phyloP scores from a whole-genome alignment of 257 asterid genomes.

The Thymus quinquecostatus region DNA sequence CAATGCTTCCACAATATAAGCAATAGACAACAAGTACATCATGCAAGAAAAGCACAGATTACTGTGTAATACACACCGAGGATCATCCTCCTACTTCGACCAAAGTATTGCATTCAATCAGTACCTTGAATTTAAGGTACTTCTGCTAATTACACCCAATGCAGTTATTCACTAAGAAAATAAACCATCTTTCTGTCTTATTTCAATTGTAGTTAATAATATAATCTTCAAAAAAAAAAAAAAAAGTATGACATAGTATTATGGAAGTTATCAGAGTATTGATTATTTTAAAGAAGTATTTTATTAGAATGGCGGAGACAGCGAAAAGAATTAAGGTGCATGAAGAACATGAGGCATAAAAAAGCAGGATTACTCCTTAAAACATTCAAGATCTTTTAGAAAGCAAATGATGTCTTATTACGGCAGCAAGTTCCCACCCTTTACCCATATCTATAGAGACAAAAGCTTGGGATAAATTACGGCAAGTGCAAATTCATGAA shows the following conservation, averaged over 20 bases:
- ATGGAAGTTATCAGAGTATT: not conserved
- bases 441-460: not conserved
- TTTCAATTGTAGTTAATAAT: constrained; percentile 13
- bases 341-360: constrained; percentile 8
- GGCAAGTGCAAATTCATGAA: constrained; percentile 1
- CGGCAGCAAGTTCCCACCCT: constrained; percentile 1
- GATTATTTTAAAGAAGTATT: not conserved
- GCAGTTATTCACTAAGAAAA: constrained; percentile 17
- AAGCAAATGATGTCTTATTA: constrained; percentile 13
- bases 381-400: not conserved
- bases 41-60: constrained; percentile 21
- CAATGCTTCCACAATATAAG: constrained; percentile 25
- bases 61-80: constrained; percentile 8
- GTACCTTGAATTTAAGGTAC: constrained; percentile 12
- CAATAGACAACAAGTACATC: constrained; percentile 3
- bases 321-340: not conserved
- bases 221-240: constrained; percentile 8
- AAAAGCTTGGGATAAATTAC: constrained; percentile 11
- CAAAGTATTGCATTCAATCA: constrained; percentile 17
- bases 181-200: constrained; percentile 2
- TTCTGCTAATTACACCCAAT: constrained; percentile 11
- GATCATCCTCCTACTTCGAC: constrained; percentile 14
- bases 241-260: constrained; percentile 7
- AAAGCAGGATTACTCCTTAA: not conserved
- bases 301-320: constrained; percentile 6